phyloP scores from a whole-genome alignment of 805 yeast genomes.

The Candida krabiensis region DNA sequence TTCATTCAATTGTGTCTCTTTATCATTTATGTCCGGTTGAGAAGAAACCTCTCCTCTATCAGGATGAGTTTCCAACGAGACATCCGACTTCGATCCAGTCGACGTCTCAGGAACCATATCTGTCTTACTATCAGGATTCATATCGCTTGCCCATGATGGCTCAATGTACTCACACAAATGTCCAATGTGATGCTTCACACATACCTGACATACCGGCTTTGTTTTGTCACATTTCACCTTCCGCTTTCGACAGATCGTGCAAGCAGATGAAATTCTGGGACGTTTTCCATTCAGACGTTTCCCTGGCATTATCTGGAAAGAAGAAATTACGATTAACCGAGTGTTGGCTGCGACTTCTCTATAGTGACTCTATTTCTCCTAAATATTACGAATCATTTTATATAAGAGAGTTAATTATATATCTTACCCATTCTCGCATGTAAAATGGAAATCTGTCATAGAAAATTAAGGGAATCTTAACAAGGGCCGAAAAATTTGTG shows the following conservation, averaged over 20 bases:
- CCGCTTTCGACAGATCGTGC: slow-evolving; percentile 43
- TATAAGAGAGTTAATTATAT: too few species aligned
- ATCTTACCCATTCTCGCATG: too few species aligned
- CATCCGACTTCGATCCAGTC: background rate
- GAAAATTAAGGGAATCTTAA: too few species aligned
- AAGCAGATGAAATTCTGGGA: slow-evolving; percentile 40
- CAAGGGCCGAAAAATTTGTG: too few species aligned
- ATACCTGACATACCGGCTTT: slow-evolving; percentile 36
- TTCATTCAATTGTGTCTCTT: background rate
- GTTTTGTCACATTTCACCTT: slow-evolving; percentile 47
- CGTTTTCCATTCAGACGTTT: slow-evolving; percentile 15
- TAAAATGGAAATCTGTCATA: too few species aligned
- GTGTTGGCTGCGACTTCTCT: too few species aligned
- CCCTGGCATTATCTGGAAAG: too few species aligned
- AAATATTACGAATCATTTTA: too few species aligned
- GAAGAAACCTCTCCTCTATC: background rate
- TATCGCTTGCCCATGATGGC: slow-evolving; percentile 22
- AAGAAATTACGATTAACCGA: too few species aligned
- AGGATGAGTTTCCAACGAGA: background rate
- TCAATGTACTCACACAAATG: slow-evolving; percentile 27
- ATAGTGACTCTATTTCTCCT: too few species aligned
- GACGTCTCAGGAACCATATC: background rate
- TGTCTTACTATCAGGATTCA: background rate
- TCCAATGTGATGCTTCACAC: slow-evolving; percentile 25
- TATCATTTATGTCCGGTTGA: too few species aligned